Base-by-base conservation (phyloP, 352 stramenopile species). In the Globisporangium radiosum region DNA sequence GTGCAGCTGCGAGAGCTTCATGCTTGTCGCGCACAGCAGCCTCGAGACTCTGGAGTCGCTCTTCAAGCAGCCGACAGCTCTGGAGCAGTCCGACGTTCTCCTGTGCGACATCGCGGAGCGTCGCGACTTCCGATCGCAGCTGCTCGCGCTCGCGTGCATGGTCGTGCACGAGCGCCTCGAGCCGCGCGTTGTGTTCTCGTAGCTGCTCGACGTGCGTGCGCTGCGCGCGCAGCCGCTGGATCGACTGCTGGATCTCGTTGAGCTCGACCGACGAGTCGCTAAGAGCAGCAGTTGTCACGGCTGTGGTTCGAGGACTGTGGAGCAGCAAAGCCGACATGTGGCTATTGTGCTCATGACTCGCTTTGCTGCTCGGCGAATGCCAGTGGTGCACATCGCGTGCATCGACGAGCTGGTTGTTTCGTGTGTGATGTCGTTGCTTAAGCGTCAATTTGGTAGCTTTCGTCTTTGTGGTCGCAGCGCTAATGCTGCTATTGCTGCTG, bases 11-110 rank as follows among this genome's bases (percentile, higher is more conserved):
- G 9, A 79, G 45, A 36, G 76, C 69, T 8, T 63, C 33, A 7
- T 59, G 68, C 57, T 74, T 77, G 13, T 56, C 62, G 19, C 60
- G 64, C 25, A 66, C 81, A 1, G 57, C 56, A 17, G 66, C 60
- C 44, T 88, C 78, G 7, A 89, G 64, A 7, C 54, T 67, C 39
- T 56, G 71, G 44, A 76, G 59, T 7, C 76, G 67, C 56, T 81
- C 67, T 62, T 89, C 73, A 5, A 89, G 57, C 37, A 85, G 51
- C 49, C 83, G 80, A 37, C 85, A 70, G 44, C 69, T 82, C 54
- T 85, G 73, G 14, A 83, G 62, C 36, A 81, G 66, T 9, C 67
- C 71, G 43, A 79, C 60, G 59, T 89, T 87, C 57, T 89, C 76
- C 44, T 78, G 62, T 47, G 85, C 71, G 25, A 80, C 63, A 1